Base-by-base conservation (phyloP, 2,329 filamentous ascomycete genomes). In the Colletotrichum falcatum region DNA sequence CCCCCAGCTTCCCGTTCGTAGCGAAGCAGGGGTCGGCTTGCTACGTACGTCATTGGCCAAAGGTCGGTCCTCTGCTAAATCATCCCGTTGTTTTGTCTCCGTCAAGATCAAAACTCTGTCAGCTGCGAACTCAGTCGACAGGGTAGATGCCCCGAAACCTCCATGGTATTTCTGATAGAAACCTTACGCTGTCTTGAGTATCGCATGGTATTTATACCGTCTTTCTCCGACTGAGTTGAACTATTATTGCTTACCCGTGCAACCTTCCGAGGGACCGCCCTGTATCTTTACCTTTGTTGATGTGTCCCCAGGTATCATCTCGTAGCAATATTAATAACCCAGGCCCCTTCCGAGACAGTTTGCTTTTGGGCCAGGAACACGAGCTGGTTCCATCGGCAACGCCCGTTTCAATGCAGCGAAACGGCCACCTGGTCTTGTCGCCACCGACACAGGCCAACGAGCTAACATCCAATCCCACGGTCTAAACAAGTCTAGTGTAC, bases 1-100 rank as follows among this genome's bases (percentile, higher is more conserved):
- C 48, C 65, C 64, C 58, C 58, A 67, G 46, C 67, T 68, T 68
- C 33, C 68, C 58, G 26, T 54, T 53, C 28, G 53, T 53, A 69
- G 58, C 58, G 63, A 42, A 44, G 46, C 68, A 67, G 68, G 68
- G 68, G 64, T 68, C 28, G 26, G 68, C 68, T 71, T 71, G 68
- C 64, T 67, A 68, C 68, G 68, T 67, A 68, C 68, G 68, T 71
- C 68, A 71, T 67, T 71, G 68, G 68, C 23, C 65, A 39, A 26
- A 35, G 48, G 33, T 14, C 14, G 39, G 26, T 16, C 11, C 26
- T 39, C 23, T 49, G 30, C 56, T 61, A 33, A 26, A 66, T 30
- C 62, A 61, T 49, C 59, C 53, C 48, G 39, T 28, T 16, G 42
- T 53, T 42, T 33, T n/a, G n/a, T n/a, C n/a, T n/a, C n/a, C n/a